phyloP scores from a whole-genome alignment of 108 stramenopile species.

The Chaetoceros muelleri region DNA sequence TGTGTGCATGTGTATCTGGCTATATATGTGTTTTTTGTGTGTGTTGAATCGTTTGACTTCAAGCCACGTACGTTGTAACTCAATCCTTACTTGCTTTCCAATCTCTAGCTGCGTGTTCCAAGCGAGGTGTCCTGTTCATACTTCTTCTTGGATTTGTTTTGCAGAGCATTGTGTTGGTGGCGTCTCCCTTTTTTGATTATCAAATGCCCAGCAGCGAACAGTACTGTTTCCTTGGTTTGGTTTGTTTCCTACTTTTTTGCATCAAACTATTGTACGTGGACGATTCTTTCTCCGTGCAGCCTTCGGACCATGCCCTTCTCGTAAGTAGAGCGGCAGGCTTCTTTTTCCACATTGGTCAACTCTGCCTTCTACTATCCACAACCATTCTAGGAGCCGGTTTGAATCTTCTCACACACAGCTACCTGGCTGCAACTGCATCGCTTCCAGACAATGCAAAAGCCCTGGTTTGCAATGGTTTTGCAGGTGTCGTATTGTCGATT shows the following conservation, averaged over 20 bases:
- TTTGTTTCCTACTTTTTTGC: slow-evolving; percentile 68
- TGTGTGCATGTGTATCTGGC: not conserved
- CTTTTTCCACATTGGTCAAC: slow-evolving; percentile 68
- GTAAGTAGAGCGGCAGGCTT: slow-evolving; percentile 63
- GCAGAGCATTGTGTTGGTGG: slow-evolving; percentile 63
- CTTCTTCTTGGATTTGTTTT: slow-evolving; percentile 70
- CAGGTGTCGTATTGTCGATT: slow-evolving; percentile 49
- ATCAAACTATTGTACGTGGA: slow-evolving; percentile 76
- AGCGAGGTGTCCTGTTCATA: slow-evolving; percentile 71
- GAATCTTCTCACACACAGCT: slow-evolving; percentile 69
- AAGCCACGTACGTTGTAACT: not conserved
- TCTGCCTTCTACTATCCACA: slow-evolving; percentile 52
- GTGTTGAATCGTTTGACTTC: not conserved
- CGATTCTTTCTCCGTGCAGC: slow-evolving; percentile 40
- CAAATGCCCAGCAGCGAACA: slow-evolving; percentile 42
- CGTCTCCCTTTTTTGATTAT: slow-evolving; percentile 73
- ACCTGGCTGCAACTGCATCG: slow-evolving; percentile 65
- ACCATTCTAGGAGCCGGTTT: slow-evolving; percentile 72
- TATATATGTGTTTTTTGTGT: not conserved
- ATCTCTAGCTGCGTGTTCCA: slow-evolving; percentile 54
- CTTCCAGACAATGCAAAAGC: slow-evolving; percentile 59
- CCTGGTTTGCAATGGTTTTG: slow-evolving; percentile 68
- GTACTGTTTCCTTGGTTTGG: slow-evolving; percentile 54
- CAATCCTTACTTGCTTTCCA: not conserved
- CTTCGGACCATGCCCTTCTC: slow-evolving; percentile 66